A percentile compares a stretch with the other conserved stretches of the same genome.
Conservation (phyloP, 345 rosid genomes). For the Nasturtium officinale region DNA sequence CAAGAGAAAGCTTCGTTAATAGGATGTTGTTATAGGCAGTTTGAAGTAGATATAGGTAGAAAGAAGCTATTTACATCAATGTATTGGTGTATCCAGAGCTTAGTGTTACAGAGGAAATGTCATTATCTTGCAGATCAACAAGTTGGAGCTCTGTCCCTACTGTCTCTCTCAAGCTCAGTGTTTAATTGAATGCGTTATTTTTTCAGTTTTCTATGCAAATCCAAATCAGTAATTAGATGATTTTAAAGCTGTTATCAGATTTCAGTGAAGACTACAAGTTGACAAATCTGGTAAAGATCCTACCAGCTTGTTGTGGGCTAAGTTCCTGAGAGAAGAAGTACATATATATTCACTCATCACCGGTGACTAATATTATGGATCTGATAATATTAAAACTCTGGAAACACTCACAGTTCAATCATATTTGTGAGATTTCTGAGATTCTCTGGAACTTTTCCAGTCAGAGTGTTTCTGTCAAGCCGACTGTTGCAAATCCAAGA, state of each 20-base stretch:
- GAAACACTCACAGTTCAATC: constrained; percentile 67
- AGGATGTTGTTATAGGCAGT: not conserved
- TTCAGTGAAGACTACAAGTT: not conserved
- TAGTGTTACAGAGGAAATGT: constrained; percentile 66
- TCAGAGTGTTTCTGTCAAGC: constrained; percentile 79
- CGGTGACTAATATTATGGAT: constrained; percentile 6
- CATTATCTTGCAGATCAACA: constrained; percentile 76
- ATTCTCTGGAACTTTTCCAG: constrained; percentile 65
- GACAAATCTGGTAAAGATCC: constrained; percentile 84
- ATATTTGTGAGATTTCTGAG: constrained; percentile 74
- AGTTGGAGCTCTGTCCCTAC: constrained; percentile 60
- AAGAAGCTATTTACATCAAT: constrained; percentile 55
- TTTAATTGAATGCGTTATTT: constrained; percentile 63
- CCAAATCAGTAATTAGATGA: constrained; percentile 1
- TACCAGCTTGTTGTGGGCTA: constrained; percentile 72
- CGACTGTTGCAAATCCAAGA: constrained; percentile 63
- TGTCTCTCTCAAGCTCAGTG: constrained; percentile 60
- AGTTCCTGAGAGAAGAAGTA: constrained; percentile 56
- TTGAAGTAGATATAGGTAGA: not conserved
- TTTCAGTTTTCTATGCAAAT: constrained; percentile 61
- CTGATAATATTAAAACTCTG: not conserved
- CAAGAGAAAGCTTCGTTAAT: constrained; percentile 27
- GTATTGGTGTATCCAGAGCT: constrained; percentile 61
- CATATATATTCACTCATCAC: constrained; percentile 1
- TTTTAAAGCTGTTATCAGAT: not conserved